Conservation (phyloP, 1,284 basidiomycete species). For the Heterobasidion irregulare region DNA sequence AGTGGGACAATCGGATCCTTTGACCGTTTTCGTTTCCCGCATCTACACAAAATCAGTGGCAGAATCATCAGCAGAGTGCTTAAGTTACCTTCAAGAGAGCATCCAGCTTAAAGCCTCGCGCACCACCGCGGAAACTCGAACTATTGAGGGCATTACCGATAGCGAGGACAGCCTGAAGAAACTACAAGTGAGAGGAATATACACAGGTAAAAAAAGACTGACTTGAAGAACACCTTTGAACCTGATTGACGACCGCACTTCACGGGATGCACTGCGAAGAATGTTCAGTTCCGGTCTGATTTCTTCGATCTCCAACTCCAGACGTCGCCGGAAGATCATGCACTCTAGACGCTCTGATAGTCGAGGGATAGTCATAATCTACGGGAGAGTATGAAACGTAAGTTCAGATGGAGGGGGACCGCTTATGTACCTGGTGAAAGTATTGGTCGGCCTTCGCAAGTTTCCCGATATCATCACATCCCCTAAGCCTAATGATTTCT, state of each 20-base stretch:
- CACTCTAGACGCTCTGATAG: constrained; percentile 67
- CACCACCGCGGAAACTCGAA: constrained; percentile 77
- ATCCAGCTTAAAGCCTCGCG: constrained; percentile 77
- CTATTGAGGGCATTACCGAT: constrained; percentile 82
- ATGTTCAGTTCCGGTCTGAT: constrained; percentile 76
- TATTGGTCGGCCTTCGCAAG: constrained; percentile 83
- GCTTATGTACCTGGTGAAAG: constrained; percentile 53
- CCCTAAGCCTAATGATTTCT: constrained; percentile 62
- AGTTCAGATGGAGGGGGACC: not conserved
- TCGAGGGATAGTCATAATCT: constrained; percentile 78
- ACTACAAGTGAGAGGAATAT: not conserved
- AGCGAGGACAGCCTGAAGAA: constrained; percentile 51
- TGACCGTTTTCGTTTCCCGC: constrained; percentile 77
- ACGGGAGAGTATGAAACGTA: constrained; percentile 2
- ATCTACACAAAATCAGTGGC: constrained; percentile 36
- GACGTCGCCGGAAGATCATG: constrained; percentile 76
- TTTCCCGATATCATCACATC: constrained; percentile 61
- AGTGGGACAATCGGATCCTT: constrained; percentile 68
- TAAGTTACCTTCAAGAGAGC: constrained; percentile 66
- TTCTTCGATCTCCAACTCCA: constrained; percentile 81
- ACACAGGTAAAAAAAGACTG: constrained; percentile 9
- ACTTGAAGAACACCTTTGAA: constrained; percentile 72
- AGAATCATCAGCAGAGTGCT: not conserved
- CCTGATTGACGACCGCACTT: constrained; percentile 61
- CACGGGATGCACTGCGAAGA: constrained; percentile 65